A percentile compares a stretch with the other conserved stretches of the same genome.
phyloP scores from a whole-genome alignment of 148 eudicot species.

The Drosera capensis region DNA sequence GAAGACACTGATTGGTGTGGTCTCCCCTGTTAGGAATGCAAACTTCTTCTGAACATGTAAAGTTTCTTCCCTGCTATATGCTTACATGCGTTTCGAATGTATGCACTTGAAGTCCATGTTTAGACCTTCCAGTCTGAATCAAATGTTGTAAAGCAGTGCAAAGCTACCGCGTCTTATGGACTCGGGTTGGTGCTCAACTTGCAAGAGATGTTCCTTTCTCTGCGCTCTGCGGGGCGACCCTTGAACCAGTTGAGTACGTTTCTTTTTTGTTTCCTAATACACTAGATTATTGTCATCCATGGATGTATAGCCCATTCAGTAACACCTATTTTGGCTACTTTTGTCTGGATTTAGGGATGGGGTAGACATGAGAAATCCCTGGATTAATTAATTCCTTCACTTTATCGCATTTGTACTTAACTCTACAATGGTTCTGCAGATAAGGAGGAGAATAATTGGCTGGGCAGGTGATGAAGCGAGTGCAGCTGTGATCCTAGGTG shows the following conservation, averaged over 20 bases:
- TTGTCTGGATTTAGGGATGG: not conserved
- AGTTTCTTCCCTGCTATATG: too few species aligned
- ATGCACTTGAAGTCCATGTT: too few species aligned
- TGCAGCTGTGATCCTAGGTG: conserved; percentile 37
- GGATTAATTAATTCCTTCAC: not conserved
- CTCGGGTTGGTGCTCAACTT: conserved; percentile 91
- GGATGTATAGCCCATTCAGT: too few species aligned
- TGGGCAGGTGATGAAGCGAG: conserved; percentile 34
- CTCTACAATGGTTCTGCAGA: conserved; percentile 20
- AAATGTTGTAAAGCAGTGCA: conserved; percentile 23
- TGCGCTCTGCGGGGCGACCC: conserved; percentile 82
- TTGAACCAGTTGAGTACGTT: conserved; percentile 58
- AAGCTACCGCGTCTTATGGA: conserved; percentile 66
- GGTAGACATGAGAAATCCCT: too few species aligned
- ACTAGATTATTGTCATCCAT: not conserved
- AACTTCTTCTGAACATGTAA: conserved; percentile 38
- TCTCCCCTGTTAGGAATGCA: conserved; percentile 36
- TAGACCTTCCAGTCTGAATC: not conserved
- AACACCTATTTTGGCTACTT: too few species aligned
- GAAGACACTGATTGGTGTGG: conserved; percentile 54
- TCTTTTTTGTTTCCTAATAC: not conserved
- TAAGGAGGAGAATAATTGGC: conserved; percentile 36
- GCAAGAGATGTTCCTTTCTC: conserved; percentile 94
- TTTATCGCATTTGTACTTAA: not conserved
- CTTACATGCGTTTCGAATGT: too few species aligned